These are phyloP conservation scores for Colletotrichum liaoningense DNA, from an alignment of 2,329 filamentous ascomycete genomes.

Conservation along the genomic window DNA sequence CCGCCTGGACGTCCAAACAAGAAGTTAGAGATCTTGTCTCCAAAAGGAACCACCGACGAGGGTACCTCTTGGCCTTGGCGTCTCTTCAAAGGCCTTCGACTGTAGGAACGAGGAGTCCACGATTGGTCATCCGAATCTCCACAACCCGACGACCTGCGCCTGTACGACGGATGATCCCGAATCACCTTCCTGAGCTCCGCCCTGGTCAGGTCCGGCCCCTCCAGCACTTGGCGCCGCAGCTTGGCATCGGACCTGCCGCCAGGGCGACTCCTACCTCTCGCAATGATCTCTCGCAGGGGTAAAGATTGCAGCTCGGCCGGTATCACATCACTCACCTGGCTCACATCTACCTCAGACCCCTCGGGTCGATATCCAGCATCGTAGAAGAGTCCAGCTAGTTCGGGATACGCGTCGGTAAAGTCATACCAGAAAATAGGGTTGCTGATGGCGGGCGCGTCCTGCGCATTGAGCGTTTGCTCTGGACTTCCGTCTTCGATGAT, in stretches of 20 bases:
- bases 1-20: neutral
- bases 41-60: neutral
- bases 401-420: constrained; percentile 34
- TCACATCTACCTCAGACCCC: neutral
- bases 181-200: neutral
- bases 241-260: too few relatives aligned
- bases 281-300: too few relatives aligned
- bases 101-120: neutral
- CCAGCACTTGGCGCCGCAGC: neutral
- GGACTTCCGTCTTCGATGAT: constrained; percentile 39
- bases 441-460: constrained; percentile 32
- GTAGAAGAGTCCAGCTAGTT: constrained; percentile 31
- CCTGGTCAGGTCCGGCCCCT: neutral
- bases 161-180: neutral
- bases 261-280: neutral
- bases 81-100: neutral
- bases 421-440: constrained; percentile 38
- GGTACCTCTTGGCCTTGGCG: too few relatives aligned
- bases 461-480: constrained; percentile 37
- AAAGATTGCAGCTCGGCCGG: too few relatives aligned
- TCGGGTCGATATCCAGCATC: constrained; percentile 32
- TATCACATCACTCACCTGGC: neutral
- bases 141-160: neutral
- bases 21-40: neutral
- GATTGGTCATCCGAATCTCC: neutral